These are phyloP conservation scores for Mycena galopus DNA, from an alignment of 768 basidiomycete genomes.

Conservation along the genomic window DNA sequence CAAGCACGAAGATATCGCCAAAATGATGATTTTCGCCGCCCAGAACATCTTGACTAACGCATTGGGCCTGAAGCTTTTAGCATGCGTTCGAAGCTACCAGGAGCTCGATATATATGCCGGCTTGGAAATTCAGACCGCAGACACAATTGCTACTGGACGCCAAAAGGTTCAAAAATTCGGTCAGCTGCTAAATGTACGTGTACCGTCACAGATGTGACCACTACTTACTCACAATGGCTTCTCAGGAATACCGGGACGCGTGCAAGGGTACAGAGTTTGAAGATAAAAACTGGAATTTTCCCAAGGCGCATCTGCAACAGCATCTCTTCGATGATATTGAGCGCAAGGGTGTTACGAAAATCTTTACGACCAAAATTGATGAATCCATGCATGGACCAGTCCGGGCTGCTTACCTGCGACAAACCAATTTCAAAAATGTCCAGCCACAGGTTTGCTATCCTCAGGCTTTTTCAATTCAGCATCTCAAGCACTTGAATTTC, in stretches of 20 bases:
- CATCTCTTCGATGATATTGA: slow-evolving; percentile 52
- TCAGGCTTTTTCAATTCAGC: too few species aligned
- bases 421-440: slow-evolving; percentile 33
- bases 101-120: not conserved
- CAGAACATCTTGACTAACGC: slow-evolving; percentile 35
- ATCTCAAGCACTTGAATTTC: too few species aligned
- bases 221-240: not conserved
- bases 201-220: not conserved
- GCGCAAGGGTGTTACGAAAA: slow-evolving; percentile 45
- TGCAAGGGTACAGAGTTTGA: slow-evolving; percentile 6
- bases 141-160: not conserved
- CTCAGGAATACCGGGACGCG: not conserved
- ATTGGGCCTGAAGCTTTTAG: not conserved
- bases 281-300: slow-evolving; percentile 36
- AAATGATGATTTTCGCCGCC: slow-evolving; percentile 46
- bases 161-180: not conserved
- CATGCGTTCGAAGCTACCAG: not conserved
- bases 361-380: slow-evolving; percentile 48
- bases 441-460: slow-evolving; percentile 39
- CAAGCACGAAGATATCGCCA: slow-evolving; percentile 53
- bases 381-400: slow-evolving; percentile 50
- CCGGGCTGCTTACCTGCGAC: slow-evolving; percentile 41
- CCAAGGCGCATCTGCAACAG: slow-evolving; percentile 46
- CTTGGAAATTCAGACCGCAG: not conserved
- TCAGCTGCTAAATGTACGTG: not conserved